Base-by-base conservation (phyloP, 805 yeast species). In the Saturnispora saitoi region DNA sequence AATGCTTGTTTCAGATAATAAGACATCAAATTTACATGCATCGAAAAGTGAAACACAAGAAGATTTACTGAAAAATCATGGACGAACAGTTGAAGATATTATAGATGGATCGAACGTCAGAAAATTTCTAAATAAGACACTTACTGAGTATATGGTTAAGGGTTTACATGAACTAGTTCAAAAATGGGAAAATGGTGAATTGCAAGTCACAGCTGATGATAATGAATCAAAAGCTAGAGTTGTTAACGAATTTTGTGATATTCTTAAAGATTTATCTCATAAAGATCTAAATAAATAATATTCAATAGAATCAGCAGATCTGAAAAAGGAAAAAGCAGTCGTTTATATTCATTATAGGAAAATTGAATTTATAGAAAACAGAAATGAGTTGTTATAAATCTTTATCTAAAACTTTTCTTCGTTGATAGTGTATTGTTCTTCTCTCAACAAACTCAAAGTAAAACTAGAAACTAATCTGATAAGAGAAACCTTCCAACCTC, bases 401-500 rank as follows among this genome's bases (percentile, higher is more conserved):
- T 46, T 17, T 42, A 32, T 4, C 51, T 48, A 58, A 48, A 71
- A 64, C 51, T 65, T 68, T 57, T 71, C 77, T 53, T 73, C 78
- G 42, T 61, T 63, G 48, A 65, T 64, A 26, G 61, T 57, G 48
- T 64, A 70, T 32, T 68, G 68, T 39, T 71, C 76, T 19, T 78
- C 77, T 50, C 77, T 74, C 54, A 83, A 59, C 46, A 84, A 67
- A 47, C 77, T 73, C 55, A 85, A 73, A 2, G 95, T 90, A 84
- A 95, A 91, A 45, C 83, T 81, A 10, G 95, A 93, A 43, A 86
- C 64, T 3, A 86, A 76, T 52, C 91, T 87, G 50, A 88, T 64
- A 10, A 86, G 71, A 28, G 95, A 95, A 38, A 88, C 81, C 62
- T 87, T 77, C 98, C 98, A 91, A 32, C 98, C 99, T 56, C 91